phyloP scores from a whole-genome alignment of 169 alveolate genomes.

The Plasmodium reichenowi region DNA sequence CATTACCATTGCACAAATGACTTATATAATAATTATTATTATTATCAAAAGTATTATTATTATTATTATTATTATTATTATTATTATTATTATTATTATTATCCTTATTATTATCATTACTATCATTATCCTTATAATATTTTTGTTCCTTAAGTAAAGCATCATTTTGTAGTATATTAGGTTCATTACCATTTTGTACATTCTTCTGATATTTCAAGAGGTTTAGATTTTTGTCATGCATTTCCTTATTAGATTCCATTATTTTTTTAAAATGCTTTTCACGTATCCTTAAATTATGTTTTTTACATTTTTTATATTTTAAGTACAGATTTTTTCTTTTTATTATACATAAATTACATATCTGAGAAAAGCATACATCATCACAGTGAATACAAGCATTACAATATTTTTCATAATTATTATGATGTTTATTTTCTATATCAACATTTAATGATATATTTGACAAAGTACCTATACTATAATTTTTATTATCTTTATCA shows the following conservation, averaged over 20 bases:
- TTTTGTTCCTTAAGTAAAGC: neutral
- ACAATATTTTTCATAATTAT: slow-evolving; percentile 7
- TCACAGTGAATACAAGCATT: slow-evolving; percentile 56
- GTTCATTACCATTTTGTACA: too few relatives aligned
- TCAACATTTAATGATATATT: too few relatives aligned
- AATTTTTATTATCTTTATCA: too few relatives aligned
- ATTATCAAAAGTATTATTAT: too few relatives aligned
- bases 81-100: neutral
- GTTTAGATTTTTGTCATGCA: neutral
- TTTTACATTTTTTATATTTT: slow-evolving; percentile 36
- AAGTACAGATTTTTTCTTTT: slow-evolving; percentile 32
- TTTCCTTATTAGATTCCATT: neutral
- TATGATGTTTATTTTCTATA: neutral
- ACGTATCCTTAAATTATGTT: slow-evolving; percentile 19
- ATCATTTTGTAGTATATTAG: neutral
- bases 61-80: neutral
- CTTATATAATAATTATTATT: too few relatives aligned
- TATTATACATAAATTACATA: slow-evolving; percentile 25
- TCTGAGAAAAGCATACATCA: slow-evolving; percentile 37
- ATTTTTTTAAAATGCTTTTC: slow-evolving; percentile 7
- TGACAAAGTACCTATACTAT: too few relatives aligned
- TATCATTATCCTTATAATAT: neutral
- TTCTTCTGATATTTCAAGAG: too few relatives aligned
- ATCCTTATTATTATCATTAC: neutral
- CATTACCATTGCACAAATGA: too few relatives aligned